These are phyloP conservation scores for Euclidium syriacum DNA, from an alignment of 345 rosid species.

Conservation along the genomic window DNA sequence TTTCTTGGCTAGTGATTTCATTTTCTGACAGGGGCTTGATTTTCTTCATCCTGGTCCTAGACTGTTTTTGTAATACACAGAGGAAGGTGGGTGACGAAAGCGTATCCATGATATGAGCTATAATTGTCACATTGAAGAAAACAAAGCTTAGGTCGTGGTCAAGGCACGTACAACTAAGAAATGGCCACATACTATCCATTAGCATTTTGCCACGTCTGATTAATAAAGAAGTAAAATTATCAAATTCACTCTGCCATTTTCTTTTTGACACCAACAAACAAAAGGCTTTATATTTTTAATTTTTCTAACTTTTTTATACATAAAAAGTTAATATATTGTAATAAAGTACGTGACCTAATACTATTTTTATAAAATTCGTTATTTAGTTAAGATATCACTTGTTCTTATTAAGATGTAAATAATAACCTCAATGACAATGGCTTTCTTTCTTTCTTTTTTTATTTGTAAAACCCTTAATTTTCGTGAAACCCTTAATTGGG, in stretches of 20 bases:
- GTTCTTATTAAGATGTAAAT: not conserved
- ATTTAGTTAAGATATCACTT: not conserved
- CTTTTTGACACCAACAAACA: too few species aligned
- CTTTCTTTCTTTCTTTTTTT: too few species aligned
- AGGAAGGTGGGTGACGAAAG: slow-evolving; percentile 10
- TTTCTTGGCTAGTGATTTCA: slow-evolving; percentile 16
- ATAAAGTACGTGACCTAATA: too few species aligned
- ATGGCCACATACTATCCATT: slow-evolving; percentile 13
- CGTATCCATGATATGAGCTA: not conserved
- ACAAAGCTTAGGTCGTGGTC: slow-evolving; percentile 14
- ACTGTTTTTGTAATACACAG: not conserved
- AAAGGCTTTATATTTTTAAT: too few species aligned
- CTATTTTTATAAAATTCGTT: too few species aligned
- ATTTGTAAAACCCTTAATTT: too few species aligned
- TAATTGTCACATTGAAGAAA: slow-evolving; percentile 17
- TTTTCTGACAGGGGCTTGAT: not conserved
- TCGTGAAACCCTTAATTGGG: too few species aligned
- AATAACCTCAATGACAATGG: not conserved
- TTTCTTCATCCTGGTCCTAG: not conserved
- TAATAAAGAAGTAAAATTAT: too few species aligned
- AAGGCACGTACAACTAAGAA: slow-evolving; percentile 15
- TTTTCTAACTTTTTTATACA: too few species aligned
- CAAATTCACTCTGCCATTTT: too few species aligned
- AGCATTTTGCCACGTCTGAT: not conserved
- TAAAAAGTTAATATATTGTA: too few species aligned